Evolutionary conservation across 2,329 filamentous ascomycete species (phyloP).

Genomic region (Penicillium sumatraense): DNA sequence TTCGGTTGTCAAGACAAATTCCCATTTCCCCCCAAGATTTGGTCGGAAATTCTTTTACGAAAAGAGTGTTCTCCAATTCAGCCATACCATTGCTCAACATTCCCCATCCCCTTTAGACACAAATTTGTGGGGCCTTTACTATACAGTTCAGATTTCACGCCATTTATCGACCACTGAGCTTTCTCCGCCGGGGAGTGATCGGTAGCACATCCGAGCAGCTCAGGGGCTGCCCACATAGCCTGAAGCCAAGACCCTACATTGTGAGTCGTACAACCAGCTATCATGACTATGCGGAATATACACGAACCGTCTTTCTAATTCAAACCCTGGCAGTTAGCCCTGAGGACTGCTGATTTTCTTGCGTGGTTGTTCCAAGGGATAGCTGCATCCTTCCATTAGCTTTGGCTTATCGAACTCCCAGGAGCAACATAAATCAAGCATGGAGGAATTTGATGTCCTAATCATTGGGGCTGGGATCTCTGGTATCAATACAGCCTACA

Average conservation of each 20-base stretch:
- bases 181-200: background rate
- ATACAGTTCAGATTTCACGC: background rate
- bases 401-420: background rate
- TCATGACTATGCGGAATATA: background rate
- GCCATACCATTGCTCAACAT: too few relatives aligned
- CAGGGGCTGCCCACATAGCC: background rate
- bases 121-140: too few relatives aligned
- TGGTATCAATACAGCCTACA: constrained; percentile 72
- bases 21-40: too few relatives aligned
- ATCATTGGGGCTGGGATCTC: constrained; percentile 73
- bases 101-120: too few relatives aligned
- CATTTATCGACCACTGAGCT: background rate
- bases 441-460: constrained; percentile 51
- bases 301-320: background rate
- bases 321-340: background rate
- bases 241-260: background rate
- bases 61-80: too few relatives aligned
- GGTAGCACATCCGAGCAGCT: background rate
- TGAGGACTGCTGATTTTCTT: background rate
- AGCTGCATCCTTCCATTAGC: background rate
- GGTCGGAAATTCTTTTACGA: too few relatives aligned
- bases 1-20: background rate
- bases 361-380: background rate
- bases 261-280: background rate
- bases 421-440: background rate